phyloP scores from a whole-genome alignment of 108 stramenopile genomes.

The Mediolabrus comicus region DNA sequence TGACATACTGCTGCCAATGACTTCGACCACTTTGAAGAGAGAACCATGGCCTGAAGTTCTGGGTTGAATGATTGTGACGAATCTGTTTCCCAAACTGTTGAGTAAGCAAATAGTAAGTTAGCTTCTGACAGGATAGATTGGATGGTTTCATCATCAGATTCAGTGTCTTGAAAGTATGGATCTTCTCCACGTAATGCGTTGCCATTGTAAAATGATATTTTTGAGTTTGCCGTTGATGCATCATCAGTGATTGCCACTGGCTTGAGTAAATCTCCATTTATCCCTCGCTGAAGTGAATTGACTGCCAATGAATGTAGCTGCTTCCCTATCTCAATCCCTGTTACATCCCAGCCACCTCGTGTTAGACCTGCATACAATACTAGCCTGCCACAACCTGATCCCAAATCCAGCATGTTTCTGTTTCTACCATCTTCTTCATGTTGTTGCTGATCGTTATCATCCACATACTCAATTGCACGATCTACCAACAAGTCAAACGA shows the following conservation, averaged over 20 bases:
- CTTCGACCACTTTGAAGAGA: slow-evolving; percentile 64
- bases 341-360: slow-evolving; percentile 56
- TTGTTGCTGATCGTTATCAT: background rate
- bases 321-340: slow-evolving; percentile 69
- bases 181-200: slow-evolving; percentile 24
- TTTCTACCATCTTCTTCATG: background rate
- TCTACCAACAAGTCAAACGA: slow-evolving; percentile 70
- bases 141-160: slow-evolving; percentile 1
- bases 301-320: slow-evolving; percentile 57
- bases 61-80: slow-evolving; percentile 42
- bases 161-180: slow-evolving; percentile 16
- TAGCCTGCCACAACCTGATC: slow-evolving; percentile 75
- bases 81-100: slow-evolving; percentile 57
- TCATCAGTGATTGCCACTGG: background rate
- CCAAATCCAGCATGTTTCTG: slow-evolving; percentile 61
- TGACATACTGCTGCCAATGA: slow-evolving; percentile 50
- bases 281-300: slow-evolving; percentile 28
- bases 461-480: slow-evolving; percentile 37
- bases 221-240: background rate
- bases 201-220: slow-evolving; percentile 20
- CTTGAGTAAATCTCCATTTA: slow-evolving; percentile 24
- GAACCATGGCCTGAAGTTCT: slow-evolving; percentile 56
- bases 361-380: slow-evolving; percentile 63
- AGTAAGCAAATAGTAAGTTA: slow-evolving; percentile 72
- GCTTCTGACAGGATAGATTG: slow-evolving; percentile 49